Evolutionary conservation across 163 green algal species (phyloP), one percentile per base, ranked within the genome.

Genomic region (Scenedesmus sp.): DNA sequence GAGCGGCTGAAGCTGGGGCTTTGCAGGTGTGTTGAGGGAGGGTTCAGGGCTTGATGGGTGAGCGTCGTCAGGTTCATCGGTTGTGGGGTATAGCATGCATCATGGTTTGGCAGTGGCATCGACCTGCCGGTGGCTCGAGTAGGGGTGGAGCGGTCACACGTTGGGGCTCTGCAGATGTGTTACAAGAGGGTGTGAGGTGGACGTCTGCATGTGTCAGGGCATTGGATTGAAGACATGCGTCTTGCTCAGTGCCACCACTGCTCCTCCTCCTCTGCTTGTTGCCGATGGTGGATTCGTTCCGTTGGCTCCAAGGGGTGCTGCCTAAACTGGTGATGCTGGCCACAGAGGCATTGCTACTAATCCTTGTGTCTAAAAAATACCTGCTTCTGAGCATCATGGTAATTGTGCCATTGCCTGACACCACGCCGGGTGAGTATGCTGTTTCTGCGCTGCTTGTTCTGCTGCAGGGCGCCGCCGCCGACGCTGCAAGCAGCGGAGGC

Each of bases 81-180:
- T n/a, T n/a, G n/a, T n/a, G n/a, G n/a, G n/a, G n/a, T n/a, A n/a
- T n/a, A n/a, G n/a, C n/a, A n/a, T n/a, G n/a, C n/a, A n/a, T n/a
- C n/a, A n/a, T n/a, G n/a, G n/a, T n/a, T n/a, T n/a, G n/a, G n/a
- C n/a, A n/a, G n/a, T n/a, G n/a, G n/a, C n/a, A n/a, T n/a, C n/a
- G n/a, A n/a, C n/a, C n/a, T n/a, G n/a, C n/a, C 99, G 94, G 93
- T 96, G 30, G 94, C 94, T 0, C 95, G 94, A 93, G 94, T 15
- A 20, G 76, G 56, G 10, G 56, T 81, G 43, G 53, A 88, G 5
- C 53, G 83, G 35, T 3, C 80, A 56, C n/a, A 79, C 70, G 56
- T 35, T 78, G 24, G 56, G 83, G 53, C 35, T 78, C 13, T 89
- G 83, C 40, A 59, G 83, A 26, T 72, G 59, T 72, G 49, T 33